Conservation (phyloP, 2,329 filamentous ascomycete species). For the Pseudogymnoascus sp. region DNA sequence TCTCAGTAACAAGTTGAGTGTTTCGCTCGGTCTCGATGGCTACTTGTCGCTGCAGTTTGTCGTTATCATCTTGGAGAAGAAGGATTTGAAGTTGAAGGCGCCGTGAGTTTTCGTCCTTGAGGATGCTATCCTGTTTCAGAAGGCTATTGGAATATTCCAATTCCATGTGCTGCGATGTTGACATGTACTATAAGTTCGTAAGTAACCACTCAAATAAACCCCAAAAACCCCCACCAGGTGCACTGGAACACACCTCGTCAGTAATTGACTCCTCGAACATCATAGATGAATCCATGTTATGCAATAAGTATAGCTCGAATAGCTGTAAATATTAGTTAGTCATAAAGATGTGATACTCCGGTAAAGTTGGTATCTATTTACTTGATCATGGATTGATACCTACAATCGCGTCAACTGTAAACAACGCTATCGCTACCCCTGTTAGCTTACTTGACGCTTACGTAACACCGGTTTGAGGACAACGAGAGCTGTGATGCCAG, state of each 20-base stretch:
- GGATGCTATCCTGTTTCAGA: conserved; percentile 57
- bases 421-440: conserved; percentile 1
- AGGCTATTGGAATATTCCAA: conserved; percentile 58
- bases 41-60: conserved; percentile 56
- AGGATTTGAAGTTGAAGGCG: conserved; percentile 60
- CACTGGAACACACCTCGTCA: neutral
- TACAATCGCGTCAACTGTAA: conserved; percentile 2
- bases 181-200: conserved; percentile 20
- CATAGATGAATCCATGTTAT: conserved; percentile 6
- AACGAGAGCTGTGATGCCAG: conserved; percentile 6
- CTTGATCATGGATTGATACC: conserved; percentile 11
- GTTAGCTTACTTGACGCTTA: neutral
- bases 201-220: neutral
- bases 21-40: conserved; percentile 19
- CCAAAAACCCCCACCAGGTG: neutral
- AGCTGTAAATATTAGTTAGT: conserved; percentile 2
- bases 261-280: neutral
- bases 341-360: conserved; percentile 6
- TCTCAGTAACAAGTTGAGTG: neutral
- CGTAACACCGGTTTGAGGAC: neutral
- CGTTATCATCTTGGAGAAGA: conserved; percentile 67
- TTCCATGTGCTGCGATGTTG: conserved; percentile 45
- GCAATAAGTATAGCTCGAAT: conserved; percentile 5
- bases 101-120: conserved; percentile 67
- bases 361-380: conserved; percentile 6